Conservation (phyloP, 768 basidiomycete species). For the Lactarius tabidus region DNA sequence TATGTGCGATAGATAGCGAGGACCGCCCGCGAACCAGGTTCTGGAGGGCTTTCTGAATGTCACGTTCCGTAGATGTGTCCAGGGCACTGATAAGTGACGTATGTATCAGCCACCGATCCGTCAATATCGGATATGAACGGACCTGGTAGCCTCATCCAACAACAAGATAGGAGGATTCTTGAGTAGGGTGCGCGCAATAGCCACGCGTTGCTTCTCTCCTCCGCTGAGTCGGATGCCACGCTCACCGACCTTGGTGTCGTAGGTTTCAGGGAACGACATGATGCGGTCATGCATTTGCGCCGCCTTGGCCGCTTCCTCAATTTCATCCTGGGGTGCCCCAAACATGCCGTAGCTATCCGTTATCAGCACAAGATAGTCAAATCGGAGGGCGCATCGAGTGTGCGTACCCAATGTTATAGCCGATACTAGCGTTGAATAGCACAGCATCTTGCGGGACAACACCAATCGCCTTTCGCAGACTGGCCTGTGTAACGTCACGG, state of each 20-base stretch:
- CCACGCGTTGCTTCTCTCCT: conserved; percentile 87
- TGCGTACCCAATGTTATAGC: conserved; percentile 66
- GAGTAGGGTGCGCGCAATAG: conserved; percentile 80
- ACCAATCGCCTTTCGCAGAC: conserved; percentile 76
- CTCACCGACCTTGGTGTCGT: conserved; percentile 88
- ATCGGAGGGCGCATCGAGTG: background rate
- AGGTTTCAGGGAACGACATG: conserved; percentile 77
- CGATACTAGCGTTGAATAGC: conserved; percentile 66
- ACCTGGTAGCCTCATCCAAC: conserved; percentile 77
- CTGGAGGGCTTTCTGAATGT: conserved; percentile 84
- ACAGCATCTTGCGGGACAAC: conserved; percentile 87
- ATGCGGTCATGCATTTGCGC: conserved; percentile 90
- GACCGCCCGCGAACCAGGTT: conserved; percentile 71
- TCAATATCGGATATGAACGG: conserved; percentile 4
- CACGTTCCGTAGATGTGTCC: conserved; percentile 87
- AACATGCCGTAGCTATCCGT: conserved; percentile 67
- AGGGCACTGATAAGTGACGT: conserved; percentile 52
- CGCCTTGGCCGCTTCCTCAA: conserved; percentile 72
- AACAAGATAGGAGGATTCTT: conserved; percentile 82
- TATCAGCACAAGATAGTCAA: background rate
- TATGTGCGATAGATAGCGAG: conserved; percentile 75
- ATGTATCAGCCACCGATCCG: conserved; percentile 1
- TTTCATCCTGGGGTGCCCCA: conserved; percentile 63
- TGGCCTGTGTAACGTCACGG: conserved; percentile 78
- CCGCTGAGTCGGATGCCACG: conserved; percentile 80